Evolutionary conservation across 2,329 filamentous ascomycete species (phyloP), one percentile per base, ranked within the genome.

Genomic region (Trichoderma sp.): DNA sequence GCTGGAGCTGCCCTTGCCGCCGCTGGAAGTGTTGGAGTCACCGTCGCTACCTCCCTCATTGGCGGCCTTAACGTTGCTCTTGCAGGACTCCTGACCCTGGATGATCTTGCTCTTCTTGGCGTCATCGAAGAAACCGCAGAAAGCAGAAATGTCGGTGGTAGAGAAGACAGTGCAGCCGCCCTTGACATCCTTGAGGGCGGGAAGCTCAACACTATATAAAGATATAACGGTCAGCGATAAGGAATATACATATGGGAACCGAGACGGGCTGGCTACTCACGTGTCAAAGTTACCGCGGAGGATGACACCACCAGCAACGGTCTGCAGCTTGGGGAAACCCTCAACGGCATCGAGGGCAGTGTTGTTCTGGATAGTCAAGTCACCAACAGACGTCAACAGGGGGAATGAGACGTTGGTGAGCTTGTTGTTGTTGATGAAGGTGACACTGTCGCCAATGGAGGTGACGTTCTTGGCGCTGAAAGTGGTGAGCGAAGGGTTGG

Each of bases 321-420:
- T 88, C 79, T 88, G 80, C 32, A 99, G 88, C 75, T 85, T 80
- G 73, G 88, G 86, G 83, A 98, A 92, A 39, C 89, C 89, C 75
- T 88, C 82, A 71, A 98, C 86, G 73, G 84, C 80, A 71, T 83
- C 77, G 39, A 98, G 88, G 71, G 86, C 85, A 73, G 93, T 93
- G 91, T 98, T 98, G 89, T 97, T 97, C 83, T 93, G 91, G 79
- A 99, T 89, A 77, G 92, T 90, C 81, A 97, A 89, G 81, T 92
- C 93, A 84, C 93, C 95, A 70, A 83, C 87, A 75, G 85, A 87
- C 60, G 72, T 73, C 63, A 98, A 86, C 26, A 80, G 61, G 62
- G 92, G 91, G 83, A 97, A 88, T 73, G 91, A 90, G 82, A 98
- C 86, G 88, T 97, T 97, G 80, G 84, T 81, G 65, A 92, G 84